Conservation (phyloP, 164 flowering plant species). For the Buxus sempervirens region DNA sequence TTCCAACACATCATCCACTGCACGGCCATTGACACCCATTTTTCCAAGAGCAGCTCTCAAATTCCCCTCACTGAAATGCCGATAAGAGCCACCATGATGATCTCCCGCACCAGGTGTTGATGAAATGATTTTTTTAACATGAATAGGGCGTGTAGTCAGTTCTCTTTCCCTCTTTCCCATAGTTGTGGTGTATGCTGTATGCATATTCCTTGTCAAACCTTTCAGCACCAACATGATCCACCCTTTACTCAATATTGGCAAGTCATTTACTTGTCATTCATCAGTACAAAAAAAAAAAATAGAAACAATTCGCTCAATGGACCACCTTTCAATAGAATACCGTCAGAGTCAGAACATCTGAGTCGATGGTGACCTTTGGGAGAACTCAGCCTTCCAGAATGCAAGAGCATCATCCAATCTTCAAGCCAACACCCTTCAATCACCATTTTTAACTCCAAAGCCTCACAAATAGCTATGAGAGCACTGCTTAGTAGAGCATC, state of each 20-base stretch:
- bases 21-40: slow-evolving; percentile 66
- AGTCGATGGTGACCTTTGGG: slow-evolving; percentile 32
- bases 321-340: neutral
- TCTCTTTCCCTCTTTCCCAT: slow-evolving; percentile 96
- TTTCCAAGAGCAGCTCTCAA: slow-evolving; percentile 76
- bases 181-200: slow-evolving; percentile 80
- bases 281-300: neutral
- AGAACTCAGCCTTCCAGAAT: slow-evolving; percentile 94
- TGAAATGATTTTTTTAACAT: slow-evolving; percentile 80
- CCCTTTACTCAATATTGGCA: neutral
- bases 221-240: slow-evolving; percentile 60
- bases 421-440: slow-evolving; percentile 90
- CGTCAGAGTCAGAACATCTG: neutral
- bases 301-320: neutral
- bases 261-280: neutral
- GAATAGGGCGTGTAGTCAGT: slow-evolving; percentile 73
- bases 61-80: slow-evolving; percentile 95
- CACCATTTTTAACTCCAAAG: no score
- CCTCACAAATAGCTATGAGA: no score
- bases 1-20: slow-evolving; percentile 69
- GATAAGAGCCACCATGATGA: slow-evolving; percentile 97
- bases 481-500: no score
- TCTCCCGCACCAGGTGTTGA: slow-evolving; percentile 93
- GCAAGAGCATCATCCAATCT: slow-evolving; percentile 94
- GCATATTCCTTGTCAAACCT: slow-evolving; percentile 98